Conservation (phyloP, 2,329 filamentous ascomycete species). For the Monilinia fructicola region DNA sequence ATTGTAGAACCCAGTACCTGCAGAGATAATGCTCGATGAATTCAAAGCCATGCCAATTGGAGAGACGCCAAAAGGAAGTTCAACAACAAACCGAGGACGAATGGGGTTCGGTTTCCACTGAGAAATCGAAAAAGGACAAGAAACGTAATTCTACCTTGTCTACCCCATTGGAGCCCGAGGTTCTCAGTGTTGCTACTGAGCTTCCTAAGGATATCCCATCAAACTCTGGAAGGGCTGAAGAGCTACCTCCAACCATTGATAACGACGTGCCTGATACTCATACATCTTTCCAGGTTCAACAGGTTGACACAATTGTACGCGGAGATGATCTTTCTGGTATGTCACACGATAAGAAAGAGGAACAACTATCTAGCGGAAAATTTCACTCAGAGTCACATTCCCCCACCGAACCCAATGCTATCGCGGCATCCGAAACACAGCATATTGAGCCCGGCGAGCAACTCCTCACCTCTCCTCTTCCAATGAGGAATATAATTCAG, state of each 20-base stretch:
- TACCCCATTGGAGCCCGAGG: conserved; percentile 25
- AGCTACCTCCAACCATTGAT: conserved; percentile 19
- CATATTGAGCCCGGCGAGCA: conserved; percentile 15
- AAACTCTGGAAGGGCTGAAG: conserved; percentile 17
- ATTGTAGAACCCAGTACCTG: conserved; percentile 19
- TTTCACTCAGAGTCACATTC: conserved; percentile 16
- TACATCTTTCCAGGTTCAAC: conserved; percentile 25
- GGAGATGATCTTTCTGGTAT: conserved; percentile 13
- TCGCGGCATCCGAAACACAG: conserved; percentile 2
- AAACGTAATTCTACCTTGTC: conserved; percentile 28
- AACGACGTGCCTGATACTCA: conserved; percentile 24
- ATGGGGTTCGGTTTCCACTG: conserved; percentile 26
- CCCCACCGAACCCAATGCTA: conserved; percentile 13
- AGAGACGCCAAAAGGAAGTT: conserved; percentile 23
- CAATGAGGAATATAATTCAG: conserved; percentile 6
- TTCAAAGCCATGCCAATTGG: conserved; percentile 15
- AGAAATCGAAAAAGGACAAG: conserved; percentile 31
- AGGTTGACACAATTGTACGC: conserved; percentile 19
- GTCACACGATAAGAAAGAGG: conserved; percentile 35
- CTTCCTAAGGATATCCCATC: conserved; percentile 17
- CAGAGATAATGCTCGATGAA: conserved; percentile 20
- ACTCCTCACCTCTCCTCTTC: conserved; percentile 1
- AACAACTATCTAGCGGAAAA: conserved; percentile 28
- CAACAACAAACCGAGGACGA: conserved; percentile 23
- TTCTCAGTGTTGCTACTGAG: conserved; percentile 23